These are phyloP conservation scores for Mycena filopes DNA, from an alignment of 768 basidiomycete genomes.

Conservation along the genomic window DNA sequence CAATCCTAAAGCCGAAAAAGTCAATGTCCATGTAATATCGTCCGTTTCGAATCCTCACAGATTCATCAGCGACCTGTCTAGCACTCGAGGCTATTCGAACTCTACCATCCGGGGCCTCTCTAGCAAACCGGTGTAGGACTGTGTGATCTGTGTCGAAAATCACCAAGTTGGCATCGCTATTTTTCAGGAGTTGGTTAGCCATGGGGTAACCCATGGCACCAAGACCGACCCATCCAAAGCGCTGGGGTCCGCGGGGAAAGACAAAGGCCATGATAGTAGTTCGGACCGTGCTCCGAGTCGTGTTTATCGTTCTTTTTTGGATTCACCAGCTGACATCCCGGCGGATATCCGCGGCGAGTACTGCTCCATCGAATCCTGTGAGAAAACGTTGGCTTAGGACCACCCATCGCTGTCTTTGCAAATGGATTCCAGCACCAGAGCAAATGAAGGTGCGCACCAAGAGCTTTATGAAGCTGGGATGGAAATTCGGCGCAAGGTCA, in stretches of 20 bases:
- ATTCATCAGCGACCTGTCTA: slow-evolving; percentile 48
- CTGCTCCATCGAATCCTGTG: neutral
- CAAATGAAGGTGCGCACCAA: slow-evolving; percentile 49
- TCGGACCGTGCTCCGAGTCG: neutral
- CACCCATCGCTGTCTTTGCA: slow-evolving; percentile 1
- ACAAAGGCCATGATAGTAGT: slow-evolving; percentile 31
- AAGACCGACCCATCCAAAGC: slow-evolving; percentile 51
- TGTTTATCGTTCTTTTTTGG: neutral
- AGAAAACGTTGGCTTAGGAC: too few species aligned
- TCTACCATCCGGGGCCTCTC: slow-evolving; percentile 32
- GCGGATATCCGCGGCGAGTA: slow-evolving; percentile 20
- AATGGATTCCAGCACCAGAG: slow-evolving; percentile 39
- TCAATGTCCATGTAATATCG: neutral
- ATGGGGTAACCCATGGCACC: slow-evolving; percentile 59
- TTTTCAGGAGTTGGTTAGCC: slow-evolving; percentile 49
- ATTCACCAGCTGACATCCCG: slow-evolving; percentile 25
- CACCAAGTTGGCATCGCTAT: slow-evolving; percentile 40
- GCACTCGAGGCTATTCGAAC: slow-evolving; percentile 40
- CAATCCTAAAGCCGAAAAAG: slow-evolving; percentile 42
- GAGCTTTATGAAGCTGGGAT: slow-evolving; percentile 57
- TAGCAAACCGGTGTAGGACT: slow-evolving; percentile 41
- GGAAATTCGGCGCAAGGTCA: slow-evolving; percentile 51
- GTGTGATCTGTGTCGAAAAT: slow-evolving; percentile 49
- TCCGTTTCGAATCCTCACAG: slow-evolving; percentile 39
- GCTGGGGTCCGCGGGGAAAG: slow-evolving; percentile 36